Percentiles rank a stretch among this genome's conserved stretches.
phyloP scores from a whole-genome alignment of 768 basidiomycete genomes.

The Termitomyces sp. region DNA sequence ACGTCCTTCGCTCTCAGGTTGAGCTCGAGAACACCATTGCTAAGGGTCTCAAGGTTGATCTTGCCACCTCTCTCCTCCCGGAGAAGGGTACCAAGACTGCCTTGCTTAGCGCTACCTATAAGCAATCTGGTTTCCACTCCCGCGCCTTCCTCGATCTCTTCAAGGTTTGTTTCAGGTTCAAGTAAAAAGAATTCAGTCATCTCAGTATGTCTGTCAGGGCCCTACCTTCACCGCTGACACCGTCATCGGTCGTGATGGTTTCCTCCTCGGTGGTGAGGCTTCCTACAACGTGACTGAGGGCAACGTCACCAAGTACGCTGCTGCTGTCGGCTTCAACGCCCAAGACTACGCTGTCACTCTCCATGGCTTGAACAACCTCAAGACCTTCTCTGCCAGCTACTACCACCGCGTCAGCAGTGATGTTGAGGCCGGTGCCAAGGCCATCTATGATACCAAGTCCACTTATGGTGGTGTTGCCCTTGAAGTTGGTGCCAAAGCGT shows the following conservation, averaged over 20 bases:
- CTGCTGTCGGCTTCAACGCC: slow-evolving; percentile 92
- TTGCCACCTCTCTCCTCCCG: slow-evolving; percentile 78
- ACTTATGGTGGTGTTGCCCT: slow-evolving; percentile 83
- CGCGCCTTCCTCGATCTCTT: slow-evolving; percentile 89
- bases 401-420: slow-evolving; percentile 93
- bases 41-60: slow-evolving; percentile 95
- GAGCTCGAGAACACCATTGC: slow-evolving; percentile 98
- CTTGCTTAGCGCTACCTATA: slow-evolving; percentile 82
- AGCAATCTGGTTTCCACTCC: slow-evolving; percentile 94
- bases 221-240: slow-evolving; percentile 97
- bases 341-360: slow-evolving; percentile 94
- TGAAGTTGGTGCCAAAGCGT: slow-evolving; percentile 96
- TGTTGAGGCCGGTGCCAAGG: slow-evolving; percentile 95
- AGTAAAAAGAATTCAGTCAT: neutral
- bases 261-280: slow-evolving; percentile 95
- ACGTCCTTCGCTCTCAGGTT: slow-evolving; percentile 85
- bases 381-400: slow-evolving; percentile 92
- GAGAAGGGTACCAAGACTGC: slow-evolving; percentile 87
- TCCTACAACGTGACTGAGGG: slow-evolving; percentile 96
- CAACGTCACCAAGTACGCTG: slow-evolving; percentile 86
- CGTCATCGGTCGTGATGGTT: slow-evolving; percentile 93
- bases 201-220: slow-evolving; percentile 49
- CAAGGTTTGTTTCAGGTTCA: slow-evolving; percentile 59
- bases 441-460: slow-evolving; percentile 91
- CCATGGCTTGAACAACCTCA: slow-evolving; percentile 93